Percentiles rank a stretch among this genome's conserved stretches.
phyloP scores from a whole-genome alignment of 768 basidiomycete genomes.

The Boletus vinaceobasis region DNA sequence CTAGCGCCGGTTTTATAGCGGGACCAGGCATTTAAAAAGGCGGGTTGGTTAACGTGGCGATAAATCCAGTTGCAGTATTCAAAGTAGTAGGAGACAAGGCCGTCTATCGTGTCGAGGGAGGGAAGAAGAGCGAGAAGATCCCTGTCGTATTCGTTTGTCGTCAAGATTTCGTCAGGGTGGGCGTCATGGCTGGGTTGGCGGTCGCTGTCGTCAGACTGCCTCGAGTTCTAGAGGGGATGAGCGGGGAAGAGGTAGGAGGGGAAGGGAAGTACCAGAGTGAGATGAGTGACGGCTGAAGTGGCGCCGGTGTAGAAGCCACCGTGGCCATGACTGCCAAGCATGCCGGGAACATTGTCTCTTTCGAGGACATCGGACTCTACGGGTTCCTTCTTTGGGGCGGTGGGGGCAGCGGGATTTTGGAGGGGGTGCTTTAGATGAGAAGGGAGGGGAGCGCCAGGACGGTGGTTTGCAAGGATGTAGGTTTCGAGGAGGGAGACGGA shows the following conservation, averaged over 20 bases:
- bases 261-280: constrained; percentile 48
- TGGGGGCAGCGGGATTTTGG: constrained; percentile 30
- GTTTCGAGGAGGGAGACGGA: constrained; percentile 39
- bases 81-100: constrained; percentile 73
- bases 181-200: constrained; percentile 52
- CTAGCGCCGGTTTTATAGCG: constrained; percentile 66
- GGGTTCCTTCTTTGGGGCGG: constrained; percentile 50
- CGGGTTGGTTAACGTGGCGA: constrained; percentile 64
- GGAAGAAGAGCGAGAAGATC: constrained; percentile 71
- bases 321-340: constrained; percentile 61
- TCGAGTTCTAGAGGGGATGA: constrained; percentile 35
- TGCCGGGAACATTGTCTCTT: constrained; percentile 53
- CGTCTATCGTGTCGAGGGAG: constrained; percentile 63
- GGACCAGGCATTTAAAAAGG: constrained; percentile 65
- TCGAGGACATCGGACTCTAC: constrained; percentile 46
- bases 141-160: constrained; percentile 59
- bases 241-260: constrained; percentile 12
- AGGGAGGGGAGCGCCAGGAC: constrained; percentile 15
- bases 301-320: constrained; percentile 78
- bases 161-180: constrained; percentile 37
- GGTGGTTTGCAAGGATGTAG: constrained; percentile 32
- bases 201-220: constrained; percentile 50
- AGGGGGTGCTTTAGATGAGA: constrained; percentile 29
- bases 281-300: constrained; percentile 69
- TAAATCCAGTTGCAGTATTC: constrained; percentile 89